Base-by-base conservation (phyloP, 495 filamentous ascomycete species). In the Aspergillus incahuasiensis region DNA sequence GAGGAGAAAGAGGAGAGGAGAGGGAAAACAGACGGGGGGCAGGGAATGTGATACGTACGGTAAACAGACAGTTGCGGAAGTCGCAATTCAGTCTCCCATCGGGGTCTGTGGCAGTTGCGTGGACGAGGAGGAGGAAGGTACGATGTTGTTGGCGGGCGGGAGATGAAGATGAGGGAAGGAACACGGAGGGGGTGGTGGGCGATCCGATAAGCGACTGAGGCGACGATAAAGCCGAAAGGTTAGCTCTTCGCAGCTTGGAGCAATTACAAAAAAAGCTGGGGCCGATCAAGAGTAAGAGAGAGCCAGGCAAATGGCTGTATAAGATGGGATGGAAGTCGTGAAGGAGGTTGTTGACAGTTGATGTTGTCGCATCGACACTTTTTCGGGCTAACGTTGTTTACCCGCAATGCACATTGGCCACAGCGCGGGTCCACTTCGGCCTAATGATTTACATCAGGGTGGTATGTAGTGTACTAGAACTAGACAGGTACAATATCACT, bases 201-300 rank as follows among this genome's bases (percentile, higher is more conserved):
- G 47, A 47, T 32, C 46, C 57, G 61, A 64, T 64, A 64, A 64
- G 58, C 54, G 61, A 61, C 57, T 49, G 55, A 58, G 55, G 52
- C 57, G 56, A 50, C 61, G 61, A 64, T 64, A 64, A 64, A 55
- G 57, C 54, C 38, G 3, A 40, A 6, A n/a, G 13, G 38, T 4
- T n/a, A 18, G 3, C 18, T 18, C 38, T 1, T 8, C 13, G 38
- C 38, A 16, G 38, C 16, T 3, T n/a, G 18, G n/a, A 4, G 38
- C 15, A 18, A 40, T 6, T 4, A 16, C 38, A 16, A 8, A 15
- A 30, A 12, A 16, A 53, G 30, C 20, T 20, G 20, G n/a, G n/a
- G n/a, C n/a, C n/a, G n/a, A n/a, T n/a, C n/a, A n/a, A n/a, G 12
- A 42, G 22, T 18, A n/a, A 16, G 38, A 8, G 12, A 40, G 8